Conservation (phyloP, 352 stramenopile genomes). For the Globisporangium takayamanum region DNA sequence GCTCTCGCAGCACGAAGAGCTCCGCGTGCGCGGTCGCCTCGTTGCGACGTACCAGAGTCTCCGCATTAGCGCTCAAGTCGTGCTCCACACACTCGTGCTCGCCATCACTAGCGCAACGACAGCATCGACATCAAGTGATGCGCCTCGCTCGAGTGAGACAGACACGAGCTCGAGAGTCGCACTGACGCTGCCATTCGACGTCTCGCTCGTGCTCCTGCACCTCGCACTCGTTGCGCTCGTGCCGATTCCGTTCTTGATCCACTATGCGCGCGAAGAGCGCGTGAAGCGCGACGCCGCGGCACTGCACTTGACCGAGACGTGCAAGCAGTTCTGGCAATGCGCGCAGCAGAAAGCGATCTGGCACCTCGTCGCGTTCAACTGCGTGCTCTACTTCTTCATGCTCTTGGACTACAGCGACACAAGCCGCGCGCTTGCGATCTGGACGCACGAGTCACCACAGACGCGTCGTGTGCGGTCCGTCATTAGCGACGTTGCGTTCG, state of each 20-base stretch:
- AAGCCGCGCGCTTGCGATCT: slow-evolving; percentile 17
- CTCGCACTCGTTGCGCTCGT: slow-evolving; percentile 20
- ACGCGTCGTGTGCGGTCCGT: slow-evolving; percentile 15
- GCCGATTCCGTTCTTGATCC: slow-evolving; percentile 25
- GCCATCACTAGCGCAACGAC: not conserved
- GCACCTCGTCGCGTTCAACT: slow-evolving; percentile 39
- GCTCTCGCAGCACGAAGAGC: slow-evolving; percentile 35
- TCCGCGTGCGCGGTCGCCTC: slow-evolving; percentile 20
- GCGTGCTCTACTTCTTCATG: slow-evolving; percentile 33
- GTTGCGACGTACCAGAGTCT: slow-evolving; percentile 28
- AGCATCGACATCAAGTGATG: too few relatives aligned
- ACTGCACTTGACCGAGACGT: slow-evolving; percentile 12
- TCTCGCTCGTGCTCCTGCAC: slow-evolving; percentile 16
- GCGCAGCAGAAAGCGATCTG: slow-evolving; percentile 39
- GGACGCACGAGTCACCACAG: slow-evolving; percentile 11
- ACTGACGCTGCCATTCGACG: not conserved
- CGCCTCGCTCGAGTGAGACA: too few relatives aligned
- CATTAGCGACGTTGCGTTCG: slow-evolving; percentile 19
- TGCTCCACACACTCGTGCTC: slow-evolving; percentile 18
- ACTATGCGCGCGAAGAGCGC: slow-evolving; percentile 21
- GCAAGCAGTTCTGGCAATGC: slow-evolving; percentile 16
- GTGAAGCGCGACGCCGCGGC: not conserved
- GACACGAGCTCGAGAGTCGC: too few relatives aligned
- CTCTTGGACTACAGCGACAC: slow-evolving; percentile 24
- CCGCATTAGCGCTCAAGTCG: slow-evolving; percentile 22